A percentile compares a stretch with the other conserved stretches of the same genome.
phyloP scores from a whole-genome alignment of 805 yeast species.

The Ogataea nitratoaversa region DNA sequence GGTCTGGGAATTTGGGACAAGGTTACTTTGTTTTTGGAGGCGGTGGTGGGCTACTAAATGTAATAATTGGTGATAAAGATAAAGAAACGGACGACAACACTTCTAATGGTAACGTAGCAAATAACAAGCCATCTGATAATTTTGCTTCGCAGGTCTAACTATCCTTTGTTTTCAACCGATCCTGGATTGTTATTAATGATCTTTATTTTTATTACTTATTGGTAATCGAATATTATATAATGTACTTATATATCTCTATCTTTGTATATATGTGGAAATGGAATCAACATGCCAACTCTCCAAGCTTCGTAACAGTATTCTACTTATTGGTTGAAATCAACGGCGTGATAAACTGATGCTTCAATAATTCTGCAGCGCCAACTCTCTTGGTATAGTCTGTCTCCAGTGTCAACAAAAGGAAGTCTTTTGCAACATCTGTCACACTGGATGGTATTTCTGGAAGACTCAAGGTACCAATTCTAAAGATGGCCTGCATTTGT shows the following conservation, averaged over 20 bases:
- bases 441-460: conserved; percentile 79
- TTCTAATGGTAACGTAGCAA: too few species aligned
- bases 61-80: conserved; percentile 8
- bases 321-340: conserved; percentile 37
- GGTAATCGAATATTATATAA: too few species aligned
- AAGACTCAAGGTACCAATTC: conserved; percentile 78
- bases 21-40: conserved; percentile 23
- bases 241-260: too few species aligned
- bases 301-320: too few species aligned
- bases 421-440: conserved; percentile 62
- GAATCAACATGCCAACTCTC: background rate
- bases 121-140: too few species aligned
- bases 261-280: too few species aligned
- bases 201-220: too few species aligned
- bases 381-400: conserved; percentile 73
- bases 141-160: too few species aligned
- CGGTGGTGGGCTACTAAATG: conserved; percentile 15
- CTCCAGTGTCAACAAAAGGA: conserved; percentile 65
- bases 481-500: conserved; percentile 96
- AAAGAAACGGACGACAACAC: too few species aligned
- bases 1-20: conserved; percentile 12
- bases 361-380: conserved; percentile 61
- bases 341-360: conserved; percentile 57
- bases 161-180: too few species aligned
- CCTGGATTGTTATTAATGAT: too few species aligned